Evolutionary conservation across 1,284 basidiomycete species (phyloP).

Genomic region (Coniophora puteana): DNA sequence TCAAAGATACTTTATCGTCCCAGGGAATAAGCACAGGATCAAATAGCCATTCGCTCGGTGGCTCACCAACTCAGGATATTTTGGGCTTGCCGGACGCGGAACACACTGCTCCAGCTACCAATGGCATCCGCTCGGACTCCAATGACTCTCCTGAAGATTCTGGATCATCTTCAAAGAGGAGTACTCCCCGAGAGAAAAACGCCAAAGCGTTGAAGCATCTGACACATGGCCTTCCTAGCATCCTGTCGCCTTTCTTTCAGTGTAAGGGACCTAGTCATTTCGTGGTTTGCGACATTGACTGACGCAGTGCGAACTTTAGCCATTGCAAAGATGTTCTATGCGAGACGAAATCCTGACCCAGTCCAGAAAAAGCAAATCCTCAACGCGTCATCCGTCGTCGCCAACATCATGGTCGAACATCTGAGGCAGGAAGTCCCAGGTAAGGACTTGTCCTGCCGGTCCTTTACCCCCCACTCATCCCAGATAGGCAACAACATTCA

Average conservation of each 20-base stretch:
- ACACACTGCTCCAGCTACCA: slow-evolving; percentile 27
- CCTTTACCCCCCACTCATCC: slow-evolving; percentile 4
- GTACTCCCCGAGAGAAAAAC: slow-evolving; percentile 56
- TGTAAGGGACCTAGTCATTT: slow-evolving; percentile 45
- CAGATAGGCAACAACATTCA: slow-evolving; percentile 46
- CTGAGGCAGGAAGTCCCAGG: slow-evolving; percentile 56
- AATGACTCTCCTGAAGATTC: slow-evolving; percentile 12
- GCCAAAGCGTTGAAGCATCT: slow-evolving; percentile 80
- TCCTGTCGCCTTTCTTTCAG: slow-evolving; percentile 86
- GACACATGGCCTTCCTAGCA: slow-evolving; percentile 74
- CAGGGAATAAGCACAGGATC: slow-evolving; percentile 47
- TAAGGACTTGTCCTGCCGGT: slow-evolving; percentile 28
- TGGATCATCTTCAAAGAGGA: slow-evolving; percentile 31
- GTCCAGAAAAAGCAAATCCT: slow-evolving; percentile 78
- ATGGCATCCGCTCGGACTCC: slow-evolving; percentile 36
- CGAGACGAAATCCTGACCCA: slow-evolving; percentile 74
- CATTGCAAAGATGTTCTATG: slow-evolving; percentile 85
- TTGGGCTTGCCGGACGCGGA: slow-evolving; percentile 37
- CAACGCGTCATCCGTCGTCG: slow-evolving; percentile 66
- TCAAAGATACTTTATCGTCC: slow-evolving; percentile 58
- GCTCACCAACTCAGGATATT: slow-evolving; percentile 38
- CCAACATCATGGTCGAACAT: slow-evolving; percentile 72
- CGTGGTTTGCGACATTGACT: slow-evolving; percentile 5
- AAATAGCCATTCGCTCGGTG: slow-evolving; percentile 31
- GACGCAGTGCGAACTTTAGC: slow-evolving; percentile 40